A percentile compares a stretch with the other conserved stretches of the same genome.
Evolutionary conservation across 805 yeast genomes (phyloP).

Genomic region (Maudiozyma pseudohumilis): DNA sequence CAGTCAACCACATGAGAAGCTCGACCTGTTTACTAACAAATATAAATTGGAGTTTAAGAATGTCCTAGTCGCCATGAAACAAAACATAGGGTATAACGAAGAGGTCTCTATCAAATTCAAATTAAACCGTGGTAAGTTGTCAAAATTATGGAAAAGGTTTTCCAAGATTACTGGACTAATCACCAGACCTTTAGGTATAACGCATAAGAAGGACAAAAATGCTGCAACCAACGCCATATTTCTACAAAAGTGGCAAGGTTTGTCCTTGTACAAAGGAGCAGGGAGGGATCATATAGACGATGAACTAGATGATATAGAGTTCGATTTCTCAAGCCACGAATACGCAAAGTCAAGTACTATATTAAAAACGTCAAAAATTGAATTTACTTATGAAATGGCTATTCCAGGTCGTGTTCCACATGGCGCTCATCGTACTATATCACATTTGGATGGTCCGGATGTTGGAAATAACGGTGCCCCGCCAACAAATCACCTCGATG

Average conservation of each 20-base stretch:
- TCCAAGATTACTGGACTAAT: constrained; percentile 7
- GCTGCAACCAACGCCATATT: constrained; percentile 11
- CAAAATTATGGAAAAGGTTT: constrained; percentile 19
- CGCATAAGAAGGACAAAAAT: constrained; percentile 3
- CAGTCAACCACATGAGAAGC: constrained; percentile 34
- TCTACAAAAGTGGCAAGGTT: constrained; percentile 59
- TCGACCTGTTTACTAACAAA: constrained; percentile 49
- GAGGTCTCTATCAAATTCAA: constrained; percentile 19
- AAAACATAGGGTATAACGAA: constrained; percentile 56
- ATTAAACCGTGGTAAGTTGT: constrained; percentile 12
- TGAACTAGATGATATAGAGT: constrained; percentile 26
- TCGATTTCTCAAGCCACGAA: constrained; percentile 41
- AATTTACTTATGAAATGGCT: constrained; percentile 60
- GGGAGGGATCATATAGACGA: constrained; percentile 28
- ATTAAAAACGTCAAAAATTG: constrained; percentile 47
- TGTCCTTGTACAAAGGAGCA: constrained; percentile 49
- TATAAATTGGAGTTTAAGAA: constrained; percentile 38
- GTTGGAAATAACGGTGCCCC: constrained; percentile 49
- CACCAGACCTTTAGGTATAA: constrained; percentile 6
- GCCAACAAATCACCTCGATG: constrained; percentile 52
- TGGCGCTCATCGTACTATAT: constrained; percentile 24
- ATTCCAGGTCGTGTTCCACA: constrained; percentile 54
- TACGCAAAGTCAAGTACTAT: constrained; percentile 74
- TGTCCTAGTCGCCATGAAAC: constrained; percentile 52
- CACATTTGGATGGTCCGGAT: constrained; percentile 38